Evolutionary conservation across 1,284 basidiomycete genomes (phyloP), one percentile per base, ranked within the genome.

Genomic region (Pterulicium gracile): DNA sequence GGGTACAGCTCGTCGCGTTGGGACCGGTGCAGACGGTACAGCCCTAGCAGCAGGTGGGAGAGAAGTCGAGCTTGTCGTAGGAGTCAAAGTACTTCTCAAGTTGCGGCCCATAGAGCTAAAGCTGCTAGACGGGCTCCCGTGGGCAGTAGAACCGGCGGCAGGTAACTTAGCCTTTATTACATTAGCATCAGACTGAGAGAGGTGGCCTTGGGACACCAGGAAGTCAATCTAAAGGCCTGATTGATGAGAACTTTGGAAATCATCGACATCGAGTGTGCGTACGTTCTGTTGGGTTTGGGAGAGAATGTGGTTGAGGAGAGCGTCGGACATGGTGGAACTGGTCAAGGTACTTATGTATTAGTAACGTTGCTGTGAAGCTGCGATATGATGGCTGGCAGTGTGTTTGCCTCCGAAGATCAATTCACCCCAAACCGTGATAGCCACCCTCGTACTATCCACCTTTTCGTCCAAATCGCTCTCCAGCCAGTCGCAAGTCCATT

Each of bases 231-330:
- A 32, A n/a, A 32, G 7, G n/a, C 7, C 10, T 32, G 7, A 7
- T 7, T n/a, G 27, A 32, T 32, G 10, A 32, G 27, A 10, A 7
- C 27, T 32, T 32, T n/a, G n/a, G 27, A 32, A 32, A 7, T 10
- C 27, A 32, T 32, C 10, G n/a, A 32, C n/a, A 32, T 32, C 27
- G 27, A 32, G 7, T 7, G n/a, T 10, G 27, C 27, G 7, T 34
- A 85, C 61, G 50, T 83, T 79, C 50, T 70, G 65, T 51, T 73
- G 69, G n/a, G 80, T 78, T 54, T 82, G 81, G 34, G 69, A 66
- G 51, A 80, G 59, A 49, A 85, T 63, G 51, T 82, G 78, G 2
- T 68, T 66, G 15, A 80, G 63, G 21, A 75, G 59, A 32, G 69
- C 68, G 24, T 40, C 24, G 46, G 47, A 41, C 44, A 49, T 49